Conservation (phyloP, 192 early-diverging fungal genomes). For the Coemansia sp. region DNA sequence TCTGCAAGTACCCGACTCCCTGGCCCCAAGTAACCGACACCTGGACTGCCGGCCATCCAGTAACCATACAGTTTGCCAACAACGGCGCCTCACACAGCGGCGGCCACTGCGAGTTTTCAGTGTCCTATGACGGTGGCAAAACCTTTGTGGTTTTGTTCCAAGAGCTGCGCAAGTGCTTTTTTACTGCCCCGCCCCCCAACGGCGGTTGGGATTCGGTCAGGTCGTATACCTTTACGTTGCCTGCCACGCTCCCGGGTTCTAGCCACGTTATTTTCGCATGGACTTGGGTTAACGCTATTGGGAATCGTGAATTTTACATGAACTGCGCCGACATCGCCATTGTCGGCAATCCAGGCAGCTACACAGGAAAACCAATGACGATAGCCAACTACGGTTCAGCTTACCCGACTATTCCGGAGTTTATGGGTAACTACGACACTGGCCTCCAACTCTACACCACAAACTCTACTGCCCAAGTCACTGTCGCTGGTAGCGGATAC, state of each 20-base stretch:
- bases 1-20: conserved; percentile 38
- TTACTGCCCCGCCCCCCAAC: not conserved
- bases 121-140: conserved; percentile 47
- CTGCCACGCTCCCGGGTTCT: conserved; percentile 26
- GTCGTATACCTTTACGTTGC: conserved; percentile 20
- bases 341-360: conserved; percentile 8
- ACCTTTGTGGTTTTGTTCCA: conserved; percentile 44
- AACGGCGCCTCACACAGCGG: conserved; percentile 44
- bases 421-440: conserved; percentile 26
- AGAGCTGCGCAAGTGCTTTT: conserved; percentile 33
- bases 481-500: conserved; percentile 2
- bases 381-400: conserved; percentile 55
- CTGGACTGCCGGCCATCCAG: conserved; percentile 40
- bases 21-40: conserved; percentile 8
- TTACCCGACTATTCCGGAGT: conserved; percentile 52
- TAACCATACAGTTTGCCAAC: conserved; percentile 27
- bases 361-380: conserved; percentile 42
- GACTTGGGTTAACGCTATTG: conserved; percentile 67
- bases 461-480: not conserved
- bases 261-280: conserved; percentile 51
- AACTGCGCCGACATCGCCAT: conserved; percentile 59
- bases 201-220: conserved; percentile 9
- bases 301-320: conserved; percentile 66
- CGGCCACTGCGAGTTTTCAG: conserved; percentile 55
- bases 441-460: conserved; percentile 19